Base-by-base conservation (phyloP, 139 green algal genomes). In the Coelastrella sp. region DNA sequence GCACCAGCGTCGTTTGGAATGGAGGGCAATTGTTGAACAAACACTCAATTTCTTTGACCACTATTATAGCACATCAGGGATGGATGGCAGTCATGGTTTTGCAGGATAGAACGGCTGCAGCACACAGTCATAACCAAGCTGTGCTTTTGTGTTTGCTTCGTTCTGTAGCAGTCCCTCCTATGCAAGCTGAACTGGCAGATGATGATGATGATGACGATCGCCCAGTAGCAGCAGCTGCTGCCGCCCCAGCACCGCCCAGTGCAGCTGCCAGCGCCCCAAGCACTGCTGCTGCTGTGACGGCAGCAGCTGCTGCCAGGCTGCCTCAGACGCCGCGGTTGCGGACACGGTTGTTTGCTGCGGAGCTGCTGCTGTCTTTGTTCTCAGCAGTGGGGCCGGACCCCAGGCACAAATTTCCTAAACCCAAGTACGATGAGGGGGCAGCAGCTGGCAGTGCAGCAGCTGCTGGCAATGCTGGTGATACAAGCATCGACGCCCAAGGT, bases 311-410 rank as follows among this genome's bases (percentile, higher is more conserved):
- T n/a, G 82, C 19, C 65, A 61, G 66, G 76, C 80, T 71, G 7
- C 61, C 58, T 14, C 7, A 73, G 23, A 93, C 94, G 14, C 95
- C 95, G 4, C 92, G 97, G n/a, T 93, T 97, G 83, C 94, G 95
- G 78, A 99, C 97, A 0, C 94, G 97, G 4, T 73, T 98, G 76
- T 97, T 99, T 95, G 96, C 97, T 2, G 94, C 94, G 0, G 88
- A 94, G 68, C 94, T 94, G 86, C 89, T 99, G 59, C 83, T 95
- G 85, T 89, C 91, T 5, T 78, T 98, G 11, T 96, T 96, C n/a
- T 58, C 64, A 5, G 82, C 86, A 32, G 94, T 94, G 32, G 92
- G 92, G 0, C 22, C 64, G 5, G 93, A 98, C 74, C 58, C 90
- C 6, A 91, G 91, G 3, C 97, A 99, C 79, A 73, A 61, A 3